phyloP scores from a whole-genome alignment of 2,329 filamentous ascomycete genomes.

The Cytospora mali region DNA sequence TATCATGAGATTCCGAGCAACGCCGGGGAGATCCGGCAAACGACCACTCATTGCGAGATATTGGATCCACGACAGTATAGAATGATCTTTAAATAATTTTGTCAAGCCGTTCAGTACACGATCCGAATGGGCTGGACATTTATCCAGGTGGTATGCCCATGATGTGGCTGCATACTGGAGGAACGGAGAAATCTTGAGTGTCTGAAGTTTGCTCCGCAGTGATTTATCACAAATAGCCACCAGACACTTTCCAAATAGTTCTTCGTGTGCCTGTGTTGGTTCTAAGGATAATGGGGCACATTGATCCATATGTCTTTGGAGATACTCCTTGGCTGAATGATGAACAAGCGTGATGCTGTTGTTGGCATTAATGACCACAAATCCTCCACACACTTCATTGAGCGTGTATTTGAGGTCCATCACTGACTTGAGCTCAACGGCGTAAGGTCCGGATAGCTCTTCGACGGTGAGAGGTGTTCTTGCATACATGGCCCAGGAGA shows the following conservation, averaged over 20 bases:
- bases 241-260: constrained; percentile 29
- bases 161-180: constrained; percentile 30
- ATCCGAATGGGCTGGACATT: constrained; percentile 25
- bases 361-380: constrained; percentile 27
- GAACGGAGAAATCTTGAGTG: constrained; percentile 24
- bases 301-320: constrained; percentile 7
- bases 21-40: constrained; percentile 26
- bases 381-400: constrained; percentile 29
- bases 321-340: constrained; percentile 30
- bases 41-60: constrained; percentile 28
- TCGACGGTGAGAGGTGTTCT: constrained; percentile 27
- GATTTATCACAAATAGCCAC: constrained; percentile 27
- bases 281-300: constrained; percentile 22
- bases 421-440: constrained; percentile 16
- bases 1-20: constrained; percentile 21
- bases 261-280: constrained; percentile 21
- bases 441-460: constrained; percentile 25
- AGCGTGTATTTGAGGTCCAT: constrained; percentile 28
- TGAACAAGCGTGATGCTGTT: constrained; percentile 28
- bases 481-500: constrained; percentile 31
- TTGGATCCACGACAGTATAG: constrained; percentile 33
- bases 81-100: constrained; percentile 29
- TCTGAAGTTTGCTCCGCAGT: constrained; percentile 28
- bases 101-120: constrained; percentile 24
- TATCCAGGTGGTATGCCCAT: constrained; percentile 31